phyloP scores from a whole-genome alignment of 495 filamentous ascomycete species.

The Penicillium cinerascens region DNA sequence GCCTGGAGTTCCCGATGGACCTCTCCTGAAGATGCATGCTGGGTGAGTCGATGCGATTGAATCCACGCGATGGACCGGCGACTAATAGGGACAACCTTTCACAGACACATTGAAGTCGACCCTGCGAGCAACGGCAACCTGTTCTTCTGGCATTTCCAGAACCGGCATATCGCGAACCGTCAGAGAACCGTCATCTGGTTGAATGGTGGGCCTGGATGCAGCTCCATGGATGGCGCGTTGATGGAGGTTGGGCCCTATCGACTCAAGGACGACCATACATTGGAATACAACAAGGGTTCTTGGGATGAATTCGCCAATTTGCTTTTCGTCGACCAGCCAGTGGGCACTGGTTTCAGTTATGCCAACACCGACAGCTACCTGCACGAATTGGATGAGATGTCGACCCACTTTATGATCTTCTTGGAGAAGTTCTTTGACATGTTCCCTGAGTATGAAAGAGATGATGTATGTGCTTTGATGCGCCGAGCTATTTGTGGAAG shows the following conservation, averaged over 20 bases:
- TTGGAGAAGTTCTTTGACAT: constrained; percentile 84
- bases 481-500: constrained; percentile 1
- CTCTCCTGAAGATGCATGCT: constrained; percentile 93
- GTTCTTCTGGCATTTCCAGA: constrained; percentile 98
- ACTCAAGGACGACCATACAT: constrained; percentile 67
- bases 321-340: constrained; percentile 94
- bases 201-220: constrained; percentile 94
- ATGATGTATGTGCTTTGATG: constrained; percentile 68
- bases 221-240: constrained; percentile 92
- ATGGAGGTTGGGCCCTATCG: constrained; percentile 98
- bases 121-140: constrained; percentile 81
- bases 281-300: constrained; percentile 81
- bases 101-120: constrained; percentile 86
- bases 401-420: constrained; percentile 80
- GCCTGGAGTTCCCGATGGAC: constrained; percentile 79
- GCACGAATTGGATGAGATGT: constrained; percentile 84
- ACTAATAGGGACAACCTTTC: neutral
- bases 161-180: constrained; percentile 87
- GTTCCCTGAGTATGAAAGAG: constrained; percentile 88
- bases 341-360: constrained; percentile 95
- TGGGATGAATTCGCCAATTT: constrained; percentile 98
- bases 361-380: constrained; percentile 83
- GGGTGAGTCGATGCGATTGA: constrained; percentile 58
- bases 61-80: neutral
- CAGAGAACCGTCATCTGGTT: constrained; percentile 95